Percentiles rank a stretch among this genome's conserved stretches.
phyloP scores from a whole-genome alignment of 352 stramenopile species.

The Peronospora farinosa region DNA sequence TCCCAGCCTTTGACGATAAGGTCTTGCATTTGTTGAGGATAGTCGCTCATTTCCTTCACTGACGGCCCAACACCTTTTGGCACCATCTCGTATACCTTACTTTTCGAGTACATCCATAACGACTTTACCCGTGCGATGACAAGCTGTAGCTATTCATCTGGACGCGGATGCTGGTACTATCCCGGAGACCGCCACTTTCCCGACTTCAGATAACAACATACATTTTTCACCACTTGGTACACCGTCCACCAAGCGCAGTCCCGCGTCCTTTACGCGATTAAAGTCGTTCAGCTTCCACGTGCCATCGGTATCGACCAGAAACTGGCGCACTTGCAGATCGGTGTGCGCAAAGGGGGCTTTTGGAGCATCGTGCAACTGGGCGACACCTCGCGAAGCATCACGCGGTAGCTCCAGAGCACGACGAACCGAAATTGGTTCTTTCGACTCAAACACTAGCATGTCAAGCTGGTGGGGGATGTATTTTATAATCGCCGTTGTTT shows the following conservation, averaged over 20 bases:
- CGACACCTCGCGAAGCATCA: slow-evolving; percentile 54
- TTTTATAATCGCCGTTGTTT: slow-evolving; percentile 74
- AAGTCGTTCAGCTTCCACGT: slow-evolving; percentile 74
- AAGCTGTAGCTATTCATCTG: slow-evolving; percentile 74
- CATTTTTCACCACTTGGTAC: slow-evolving; percentile 40
- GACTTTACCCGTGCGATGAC: slow-evolving; percentile 49
- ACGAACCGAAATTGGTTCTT: slow-evolving; percentile 36
- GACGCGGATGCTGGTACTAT: slow-evolving; percentile 41
- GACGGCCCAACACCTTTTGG: slow-evolving; percentile 41
- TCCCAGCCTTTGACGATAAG: slow-evolving; percentile 57
- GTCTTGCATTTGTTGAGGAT: slow-evolving; percentile 53
- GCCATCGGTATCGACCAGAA: slow-evolving; percentile 55
- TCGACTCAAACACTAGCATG: slow-evolving; percentile 49
- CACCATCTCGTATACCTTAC: slow-evolving; percentile 49
- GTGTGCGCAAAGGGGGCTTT: slow-evolving; percentile 72
- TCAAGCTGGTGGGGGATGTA: slow-evolving; percentile 62
- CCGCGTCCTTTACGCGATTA: slow-evolving; percentile 72
- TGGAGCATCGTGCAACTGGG: slow-evolving; percentile 53
- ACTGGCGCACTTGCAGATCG: slow-evolving; percentile 76
- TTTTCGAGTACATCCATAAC: slow-evolving; percentile 30
- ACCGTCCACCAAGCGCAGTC: slow-evolving; percentile 33
- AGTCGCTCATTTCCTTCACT: slow-evolving; percentile 46
- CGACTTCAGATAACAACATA: slow-evolving; percentile 47
- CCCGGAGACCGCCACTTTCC: slow-evolving; percentile 76
- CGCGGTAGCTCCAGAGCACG: slow-evolving; percentile 42